Evolutionary conservation across 2,329 filamentous ascomycete species (phyloP).

Genomic region (Tetracladium maxilliforme): DNA sequence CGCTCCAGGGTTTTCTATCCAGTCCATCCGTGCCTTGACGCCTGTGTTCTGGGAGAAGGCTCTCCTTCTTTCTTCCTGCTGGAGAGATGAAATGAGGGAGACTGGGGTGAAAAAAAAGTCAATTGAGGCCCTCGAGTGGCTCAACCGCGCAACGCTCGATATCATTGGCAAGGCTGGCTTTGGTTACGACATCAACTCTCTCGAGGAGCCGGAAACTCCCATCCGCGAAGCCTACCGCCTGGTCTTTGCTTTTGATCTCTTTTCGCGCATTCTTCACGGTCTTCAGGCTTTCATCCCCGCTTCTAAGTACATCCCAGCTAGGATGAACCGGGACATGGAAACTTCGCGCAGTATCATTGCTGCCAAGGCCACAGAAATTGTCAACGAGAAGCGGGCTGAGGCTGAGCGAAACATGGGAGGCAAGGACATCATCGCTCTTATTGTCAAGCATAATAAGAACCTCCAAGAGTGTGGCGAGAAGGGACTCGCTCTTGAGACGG

Average conservation of each 20-base stretch:
- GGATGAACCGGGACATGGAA: slow-evolving; percentile 22
- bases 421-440: slow-evolving; percentile 23
- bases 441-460: slow-evolving; percentile 24
- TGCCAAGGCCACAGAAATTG: slow-evolving; percentile 18
- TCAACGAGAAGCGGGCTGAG: slow-evolving; percentile 17
- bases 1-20: slow-evolving; percentile 20
- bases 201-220: slow-evolving; percentile 41
- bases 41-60: slow-evolving; percentile 25
- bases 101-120: slow-evolving; percentile 13
- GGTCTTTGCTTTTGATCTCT: slow-evolving; percentile 26
- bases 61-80: slow-evolving; percentile 24
- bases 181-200: slow-evolving; percentile 54
- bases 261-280: slow-evolving; percentile 20
- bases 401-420: slow-evolving; percentile 14
- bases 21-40: slow-evolving; percentile 19
- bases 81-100: slow-evolving; percentile 14
- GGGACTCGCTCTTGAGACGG: slow-evolving; percentile 20
- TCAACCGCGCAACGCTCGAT: slow-evolving; percentile 54
- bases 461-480: slow-evolving; percentile 18
- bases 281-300: slow-evolving; percentile 24
- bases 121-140: slow-evolving; percentile 46
- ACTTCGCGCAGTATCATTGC: slow-evolving; percentile 18
- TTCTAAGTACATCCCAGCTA: slow-evolving; percentile 20
- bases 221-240: slow-evolving; percentile 41
- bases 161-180: slow-evolving; percentile 63